phyloP scores from a whole-genome alignment of 2,329 filamentous ascomycete genomes.

The Aspergillus sojae region DNA sequence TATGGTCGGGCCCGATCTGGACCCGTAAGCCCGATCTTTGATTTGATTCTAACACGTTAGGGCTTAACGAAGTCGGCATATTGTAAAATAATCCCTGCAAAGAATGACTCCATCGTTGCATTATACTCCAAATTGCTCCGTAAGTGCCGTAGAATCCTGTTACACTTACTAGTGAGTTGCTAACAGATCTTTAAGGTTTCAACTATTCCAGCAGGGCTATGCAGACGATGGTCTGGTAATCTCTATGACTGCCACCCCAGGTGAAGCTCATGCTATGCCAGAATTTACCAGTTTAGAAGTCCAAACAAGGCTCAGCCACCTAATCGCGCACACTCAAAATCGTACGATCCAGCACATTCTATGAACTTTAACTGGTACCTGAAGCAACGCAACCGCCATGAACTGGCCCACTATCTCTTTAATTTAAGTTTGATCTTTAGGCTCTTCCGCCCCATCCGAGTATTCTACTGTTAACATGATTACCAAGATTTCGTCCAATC shows the following conservation, averaged over 20 bases:
- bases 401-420: not conserved
- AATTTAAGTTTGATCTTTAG: not conserved
- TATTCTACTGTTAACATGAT: not conserved
- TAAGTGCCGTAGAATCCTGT: not conserved
- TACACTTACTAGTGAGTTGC: not conserved
- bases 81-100: slow-evolving; percentile 1
- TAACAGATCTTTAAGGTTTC: not conserved
- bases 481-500: not conserved
- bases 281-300: not conserved
- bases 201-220: not conserved
- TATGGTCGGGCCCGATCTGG: slow-evolving; percentile 1
- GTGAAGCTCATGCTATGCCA: not conserved
- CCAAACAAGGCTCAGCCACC: not conserved
- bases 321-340: not conserved
- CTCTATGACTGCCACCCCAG: not conserved
- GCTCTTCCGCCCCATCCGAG: not conserved
- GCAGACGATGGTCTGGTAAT: not conserved
- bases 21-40: not conserved
- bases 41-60: not conserved
- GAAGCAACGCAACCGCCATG: not conserved
- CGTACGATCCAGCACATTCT: not conserved
- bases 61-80: not conserved
- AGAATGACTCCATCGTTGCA: not conserved
- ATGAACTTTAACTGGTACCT: slow-evolving; percentile 1
- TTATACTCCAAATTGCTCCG: not conserved